Base-by-base conservation (phyloP, 305 asterid genomes). In the Fraxinus sp. region DNA sequence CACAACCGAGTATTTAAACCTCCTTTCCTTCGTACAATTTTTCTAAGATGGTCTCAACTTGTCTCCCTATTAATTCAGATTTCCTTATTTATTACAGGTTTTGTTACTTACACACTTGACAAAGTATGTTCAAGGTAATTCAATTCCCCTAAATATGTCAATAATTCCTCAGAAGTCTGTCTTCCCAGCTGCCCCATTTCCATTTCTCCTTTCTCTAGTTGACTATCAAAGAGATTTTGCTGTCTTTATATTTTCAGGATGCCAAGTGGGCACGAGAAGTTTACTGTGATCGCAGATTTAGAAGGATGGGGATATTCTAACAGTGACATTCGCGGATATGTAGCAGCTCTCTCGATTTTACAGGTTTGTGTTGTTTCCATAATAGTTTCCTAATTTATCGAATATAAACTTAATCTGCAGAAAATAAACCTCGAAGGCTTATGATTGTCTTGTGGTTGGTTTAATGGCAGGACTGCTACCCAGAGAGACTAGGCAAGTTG, bases 401-500 rank as follows among this genome's bases (percentile, higher is more conserved):
- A 59, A 59, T 20, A 59, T 59, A 20, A 59, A 59, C 70, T 66
- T 33, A 55, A 1, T 55, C 26, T 18, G 66, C 66, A n/a, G 10
- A 55, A 18, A n/a, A 55, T 18, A n/a, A 55, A 55, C 66, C 66
- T 52, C 26, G 0, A 55, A 55, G 11, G 26, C 66, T 55, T 55
- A 5, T 55, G 66, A 55, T 55, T 18, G 24, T n/a, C 66, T 55
- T 55, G 66, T 55, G 66, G 66, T 55, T 55, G 66, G 66, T 55
- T 55, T 55, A 77, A 62, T 78, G 71, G 77, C 88, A 91, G 98
- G 97, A 94, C 79, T 94, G 84, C 90, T 92, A 91, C 86, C 98
- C 98, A 0, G 97, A 92, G 90, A 91, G 97, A 81, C 95, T 94
- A 64, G 96, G 96, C 16, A 94, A 90, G 88, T 43, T 92, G 86